Base-by-base conservation (phyloP, 371 early-diverging fungal genomes). In the Haplosporangium sp. region DNA sequence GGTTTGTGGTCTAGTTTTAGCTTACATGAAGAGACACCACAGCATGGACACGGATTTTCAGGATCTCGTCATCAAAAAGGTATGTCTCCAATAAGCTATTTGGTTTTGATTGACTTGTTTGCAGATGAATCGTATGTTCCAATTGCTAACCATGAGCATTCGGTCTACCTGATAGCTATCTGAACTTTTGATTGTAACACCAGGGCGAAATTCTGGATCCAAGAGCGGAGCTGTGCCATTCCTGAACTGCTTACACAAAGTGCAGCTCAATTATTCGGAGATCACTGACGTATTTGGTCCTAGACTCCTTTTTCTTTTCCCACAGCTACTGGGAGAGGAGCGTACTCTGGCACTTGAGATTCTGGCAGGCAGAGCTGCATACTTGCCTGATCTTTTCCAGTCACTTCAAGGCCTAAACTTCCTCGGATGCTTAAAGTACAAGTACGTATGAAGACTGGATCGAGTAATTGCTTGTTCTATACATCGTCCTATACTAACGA, bases 301-400 rank as follows among this genome's bases (percentile, higher is more conserved):
- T 41, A 72, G 81, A 16, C 74, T 89, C 0, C 56, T 83, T 13
- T 82, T 69, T 50, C 63, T 83, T 4, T 63, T 87, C 9, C 80
- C 84, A 2, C 76, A 80, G 23, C 62, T 84, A 0, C 62, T 74
- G 20, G 81, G 79, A 0, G 70, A 79, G 20, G 67, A 83, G 37
- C 69, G 88, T 58, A 62, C 83, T 29, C 20, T 82, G 46, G 86
- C 86, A 2, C 60, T 94, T 9, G 85, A 88, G 36, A 83, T 90
- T 7, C 72, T 94, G 13, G 82, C 84, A 13, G 84, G 83, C 2
- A 83, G 83, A 11, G 86, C 84, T 20, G 81, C 85, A 5, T 55
- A 73, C 4, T 82, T 87, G 40, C 83, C 77, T 0, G 83, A 85
- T 40, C 59, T 91, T 3, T 90, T 90, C 59, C 73, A 65, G 13